These are phyloP conservation scores for Pseudoperonospora humuli DNA, from an alignment of 352 stramenopile species.

Conservation along the genomic window DNA sequence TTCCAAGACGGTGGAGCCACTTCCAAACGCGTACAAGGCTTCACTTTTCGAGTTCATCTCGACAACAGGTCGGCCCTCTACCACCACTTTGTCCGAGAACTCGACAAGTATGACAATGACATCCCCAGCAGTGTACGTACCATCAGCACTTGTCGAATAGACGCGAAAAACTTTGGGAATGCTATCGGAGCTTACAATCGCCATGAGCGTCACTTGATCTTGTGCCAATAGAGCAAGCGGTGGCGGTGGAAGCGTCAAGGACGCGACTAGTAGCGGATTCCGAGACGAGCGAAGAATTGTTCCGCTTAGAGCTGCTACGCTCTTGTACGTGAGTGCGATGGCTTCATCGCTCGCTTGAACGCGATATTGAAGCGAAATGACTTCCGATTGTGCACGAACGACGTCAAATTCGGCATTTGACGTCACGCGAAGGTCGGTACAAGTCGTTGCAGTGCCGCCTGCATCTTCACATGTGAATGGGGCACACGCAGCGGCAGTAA, in stretches of 20 bases:
- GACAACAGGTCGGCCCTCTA: slow-evolving; percentile 43
- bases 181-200: slow-evolving; percentile 27
- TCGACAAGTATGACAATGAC: slow-evolving; percentile 44
- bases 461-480: slow-evolving; percentile 45
- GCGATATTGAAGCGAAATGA: slow-evolving; percentile 47
- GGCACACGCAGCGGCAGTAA: slow-evolving; percentile 24
- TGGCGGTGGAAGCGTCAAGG: slow-evolving; percentile 23
- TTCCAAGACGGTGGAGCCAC: slow-evolving; percentile 30
- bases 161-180: slow-evolving; percentile 37
- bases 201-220: slow-evolving; percentile 7
- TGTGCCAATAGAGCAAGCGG: slow-evolving; percentile 3
- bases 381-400: slow-evolving; percentile 26
- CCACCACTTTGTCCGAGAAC: slow-evolving; percentile 43
- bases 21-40: slow-evolving; percentile 42
- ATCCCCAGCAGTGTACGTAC: slow-evolving; percentile 56
- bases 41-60: slow-evolving; percentile 63
- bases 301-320: slow-evolving; percentile 25
- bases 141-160: slow-evolving; percentile 31
- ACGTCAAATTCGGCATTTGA: slow-evolving; percentile 45
- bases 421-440: slow-evolving; percentile 25
- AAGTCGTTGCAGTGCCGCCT: slow-evolving; percentile 19
- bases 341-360: slow-evolving; percentile 36
- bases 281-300: slow-evolving; percentile 37
- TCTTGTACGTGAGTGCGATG: slow-evolving; percentile 20
- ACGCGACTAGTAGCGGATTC: slow-evolving; percentile 22